These are phyloP conservation scores for Carallia pectinifolia DNA, from an alignment of 345 rosid species.

Conservation along the genomic window DNA sequence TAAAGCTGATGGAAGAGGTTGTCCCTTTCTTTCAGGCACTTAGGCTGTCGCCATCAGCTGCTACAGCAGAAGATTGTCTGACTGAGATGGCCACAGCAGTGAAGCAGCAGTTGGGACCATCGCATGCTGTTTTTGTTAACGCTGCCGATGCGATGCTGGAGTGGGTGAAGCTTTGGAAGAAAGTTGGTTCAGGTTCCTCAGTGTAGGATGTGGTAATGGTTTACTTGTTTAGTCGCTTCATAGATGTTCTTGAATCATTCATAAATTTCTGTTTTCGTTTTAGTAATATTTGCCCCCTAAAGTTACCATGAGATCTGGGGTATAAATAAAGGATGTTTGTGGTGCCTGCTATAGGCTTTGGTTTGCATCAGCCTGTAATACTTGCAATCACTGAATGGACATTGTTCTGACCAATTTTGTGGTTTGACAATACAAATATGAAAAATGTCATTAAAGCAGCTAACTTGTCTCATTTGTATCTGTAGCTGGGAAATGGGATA, in stretches of 20 bases:
- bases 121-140: slow-evolving; percentile 57
- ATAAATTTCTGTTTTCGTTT: not conserved
- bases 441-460: no score
- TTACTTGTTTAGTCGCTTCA: not conserved
- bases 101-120: slow-evolving; percentile 60
- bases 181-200: slow-evolving; percentile 41
- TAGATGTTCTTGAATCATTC: not conserved
- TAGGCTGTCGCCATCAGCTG: slow-evolving; percentile 50
- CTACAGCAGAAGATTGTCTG: slow-evolving; percentile 66
- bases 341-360: no score
- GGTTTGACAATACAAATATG: no score
- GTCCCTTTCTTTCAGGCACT: slow-evolving; percentile 78
- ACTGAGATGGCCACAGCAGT: slow-evolving; percentile 60
- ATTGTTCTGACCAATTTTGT: no score
- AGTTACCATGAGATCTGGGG: not conserved
- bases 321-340: not conserved
- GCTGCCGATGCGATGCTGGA: slow-evolving; percentile 68
- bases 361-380: no score
- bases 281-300: not conserved
- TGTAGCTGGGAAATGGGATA: no score
- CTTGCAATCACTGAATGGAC: no score
- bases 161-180: slow-evolving; percentile 75
- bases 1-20: slow-evolving; percentile 90
- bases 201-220: not conserved
- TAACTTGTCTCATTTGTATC: no score